Percentiles rank a stretch among this genome's conserved stretches.
These are phyloP conservation scores for Dendrothele bispora DNA, from an alignment of 768 basidiomycete species.

Conservation along the genomic window DNA sequence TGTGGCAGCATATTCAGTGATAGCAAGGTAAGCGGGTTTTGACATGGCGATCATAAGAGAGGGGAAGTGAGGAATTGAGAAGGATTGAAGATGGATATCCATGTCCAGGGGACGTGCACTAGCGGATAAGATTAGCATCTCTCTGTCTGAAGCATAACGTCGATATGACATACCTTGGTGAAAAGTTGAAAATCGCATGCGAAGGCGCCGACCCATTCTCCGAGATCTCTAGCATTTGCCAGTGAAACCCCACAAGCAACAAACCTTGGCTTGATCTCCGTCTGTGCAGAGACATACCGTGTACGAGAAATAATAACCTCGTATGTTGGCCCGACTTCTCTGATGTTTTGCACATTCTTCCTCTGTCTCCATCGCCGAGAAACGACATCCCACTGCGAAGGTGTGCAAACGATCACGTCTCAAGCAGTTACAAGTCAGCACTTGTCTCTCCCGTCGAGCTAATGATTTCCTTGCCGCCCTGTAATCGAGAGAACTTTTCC, in stretches of 20 bases:
- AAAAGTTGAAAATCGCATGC: no score
- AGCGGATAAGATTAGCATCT: slow-evolving; percentile 12
- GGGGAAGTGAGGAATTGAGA: slow-evolving; percentile 93
- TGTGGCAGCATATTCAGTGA: slow-evolving; percentile 80
- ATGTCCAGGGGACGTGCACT: slow-evolving; percentile 94
- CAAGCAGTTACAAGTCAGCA: slow-evolving; percentile 84
- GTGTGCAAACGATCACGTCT: slow-evolving; percentile 94
- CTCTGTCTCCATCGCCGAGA: slow-evolving; percentile 95
- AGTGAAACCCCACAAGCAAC: slow-evolving; percentile 94
- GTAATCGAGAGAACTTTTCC: slow-evolving; percentile 75
- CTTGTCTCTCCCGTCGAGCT: slow-evolving; percentile 93
- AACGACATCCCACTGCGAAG: slow-evolving; percentile 93
- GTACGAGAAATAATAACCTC: slow-evolving; percentile 97
- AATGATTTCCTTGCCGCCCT: slow-evolving; percentile 92
- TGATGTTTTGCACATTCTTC: slow-evolving; percentile 94
- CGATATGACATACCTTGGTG: slow-evolving; percentile 62
- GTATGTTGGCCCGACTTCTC: no score
- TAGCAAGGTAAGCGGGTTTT: slow-evolving; percentile 93
- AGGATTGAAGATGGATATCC: slow-evolving; percentile 96
- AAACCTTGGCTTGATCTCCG: slow-evolving; percentile 88
- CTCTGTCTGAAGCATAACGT: neutral
- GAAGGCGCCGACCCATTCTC: slow-evolving; percentile 95
- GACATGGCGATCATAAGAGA: slow-evolving; percentile 99
- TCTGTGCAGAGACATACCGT: slow-evolving; percentile 92
- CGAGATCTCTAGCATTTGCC: slow-evolving; percentile 94